Conservation (phyloP, 257 asterid genomes). For the Leonotis leonurus region DNA sequence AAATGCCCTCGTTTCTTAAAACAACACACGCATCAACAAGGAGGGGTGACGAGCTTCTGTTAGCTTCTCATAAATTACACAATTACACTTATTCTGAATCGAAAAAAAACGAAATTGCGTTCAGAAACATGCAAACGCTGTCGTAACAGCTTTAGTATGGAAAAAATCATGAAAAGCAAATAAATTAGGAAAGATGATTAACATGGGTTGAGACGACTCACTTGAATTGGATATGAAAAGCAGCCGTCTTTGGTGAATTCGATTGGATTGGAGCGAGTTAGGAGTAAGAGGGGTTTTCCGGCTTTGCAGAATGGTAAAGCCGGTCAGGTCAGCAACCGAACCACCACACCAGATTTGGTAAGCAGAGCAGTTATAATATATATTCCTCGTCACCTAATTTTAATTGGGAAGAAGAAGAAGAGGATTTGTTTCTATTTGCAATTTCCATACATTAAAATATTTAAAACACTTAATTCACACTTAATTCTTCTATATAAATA, state of each 20-base stretch:
- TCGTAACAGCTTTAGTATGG: not conserved
- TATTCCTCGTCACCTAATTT: no score
- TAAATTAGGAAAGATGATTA: not conserved
- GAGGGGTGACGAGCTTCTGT: not conserved
- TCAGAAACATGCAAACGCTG: slow-evolving; percentile 13
- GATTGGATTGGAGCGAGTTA: slow-evolving; percentile 33
- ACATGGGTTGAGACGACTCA: slow-evolving; percentile 29
- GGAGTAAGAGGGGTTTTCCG: slow-evolving; percentile 17
- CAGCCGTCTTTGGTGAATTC: not conserved
- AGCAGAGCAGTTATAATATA: no score
- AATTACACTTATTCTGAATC: not conserved
- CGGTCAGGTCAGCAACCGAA: slow-evolving; percentile 43
- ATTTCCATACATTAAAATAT: no score
- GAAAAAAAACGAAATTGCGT: not conserved
- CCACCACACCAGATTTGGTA: not conserved
- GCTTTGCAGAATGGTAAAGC: slow-evolving; percentile 13
- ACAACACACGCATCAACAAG: slow-evolving; percentile 9
- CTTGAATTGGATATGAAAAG: slow-evolving; percentile 31
- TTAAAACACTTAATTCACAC: no score
- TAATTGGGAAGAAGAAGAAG: no score
- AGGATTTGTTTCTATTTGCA: no score
- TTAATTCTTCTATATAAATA: no score
- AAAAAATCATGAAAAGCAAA: slow-evolving; percentile 1
- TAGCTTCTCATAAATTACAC: not conserved
- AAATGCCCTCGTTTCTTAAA: not conserved